Base-by-base conservation (phyloP, 306 rosid species). In the Arachis hypogaea region DNA sequence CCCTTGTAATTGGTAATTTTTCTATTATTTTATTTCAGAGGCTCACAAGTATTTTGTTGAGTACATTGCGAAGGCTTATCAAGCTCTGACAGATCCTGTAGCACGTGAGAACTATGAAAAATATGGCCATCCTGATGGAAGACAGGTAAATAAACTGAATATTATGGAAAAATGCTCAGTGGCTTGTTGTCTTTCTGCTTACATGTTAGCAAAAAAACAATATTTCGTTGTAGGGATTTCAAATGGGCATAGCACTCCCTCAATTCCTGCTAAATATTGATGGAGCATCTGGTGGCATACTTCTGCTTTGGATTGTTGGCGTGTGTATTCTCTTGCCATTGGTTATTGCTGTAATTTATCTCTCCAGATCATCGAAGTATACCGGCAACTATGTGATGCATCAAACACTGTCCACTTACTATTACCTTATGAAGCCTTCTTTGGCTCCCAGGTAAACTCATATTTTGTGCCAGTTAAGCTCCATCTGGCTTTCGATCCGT, bases 201-300 rank as follows among this genome's bases (percentile, higher is more conserved):
- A 41, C 50, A 11, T 50, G 54, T 65, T 71, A 67, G 63, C 72
- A 59, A 69, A 68, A 59, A 79, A 52, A 45, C 44, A 64, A 40
- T 72, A 68, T 50, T 78, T 80, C 81, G 40, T 80, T 77, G 57
- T 83, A 95, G 99, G 99, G 99, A 45, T 95, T 95, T 73, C 93
- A 92, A 92, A 95, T 95, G 99, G 97, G 99, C 73, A 92, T 92
- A 80, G 97, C 98, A 75, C 98, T 95, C 66, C 98, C 99, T 65
- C 93, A 95, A 72, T 92, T 95, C 85, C 78, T 95, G 71, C 88
- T 95, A 61, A 78, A 95, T 58, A 83, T 88, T 10, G 90, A 92
- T 57, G 96, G 98, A 87, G 90, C 96, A 76, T 90, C 96, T 61
- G 98, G 98, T 77, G 99, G 97, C 76, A 87, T 95, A 77, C 98